Conservation (phyloP, 352 stramenopile genomes). For the Phytophthora pluvialis region DNA sequence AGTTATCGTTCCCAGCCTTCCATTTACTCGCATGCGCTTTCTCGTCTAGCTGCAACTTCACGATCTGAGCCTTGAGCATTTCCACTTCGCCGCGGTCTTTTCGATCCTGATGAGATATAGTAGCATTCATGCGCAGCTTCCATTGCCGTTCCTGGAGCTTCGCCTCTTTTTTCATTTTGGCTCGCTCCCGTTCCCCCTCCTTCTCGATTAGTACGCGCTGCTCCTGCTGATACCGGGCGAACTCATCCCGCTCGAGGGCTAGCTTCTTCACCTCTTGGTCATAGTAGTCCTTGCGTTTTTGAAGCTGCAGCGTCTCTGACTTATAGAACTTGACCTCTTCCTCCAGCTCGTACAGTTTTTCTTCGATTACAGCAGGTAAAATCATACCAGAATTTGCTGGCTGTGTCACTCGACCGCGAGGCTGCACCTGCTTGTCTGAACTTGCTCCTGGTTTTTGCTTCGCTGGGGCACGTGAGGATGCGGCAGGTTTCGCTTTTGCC, state of each 20-base stretch:
- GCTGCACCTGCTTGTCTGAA: slow-evolving; percentile 8
- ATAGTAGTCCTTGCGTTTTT: slow-evolving; percentile 74
- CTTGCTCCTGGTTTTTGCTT: slow-evolving; percentile 20
- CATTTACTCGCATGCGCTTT: slow-evolving; percentile 57
- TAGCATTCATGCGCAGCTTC: slow-evolving; percentile 71
- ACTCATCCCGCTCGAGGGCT: slow-evolving; percentile 54
- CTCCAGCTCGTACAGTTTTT: slow-evolving; percentile 82
- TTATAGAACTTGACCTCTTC: slow-evolving; percentile 91
- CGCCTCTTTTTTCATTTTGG: slow-evolving; percentile 80
- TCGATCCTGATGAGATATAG: slow-evolving; percentile 55
- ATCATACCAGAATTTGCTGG: slow-evolving; percentile 28
- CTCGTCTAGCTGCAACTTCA: slow-evolving; percentile 83
- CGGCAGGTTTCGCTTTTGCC: slow-evolving; percentile 13
- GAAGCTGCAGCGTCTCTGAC: slow-evolving; percentile 76
- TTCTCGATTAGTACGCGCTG: slow-evolving; percentile 64
- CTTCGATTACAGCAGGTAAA: slow-evolving; percentile 75
- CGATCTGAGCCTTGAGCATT: slow-evolving; percentile 81
- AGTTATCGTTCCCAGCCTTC: slow-evolving; percentile 70
- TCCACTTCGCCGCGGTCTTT: slow-evolving; percentile 79
- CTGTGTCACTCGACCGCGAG: slow-evolving; percentile 12
- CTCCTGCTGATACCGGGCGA: slow-evolving; percentile 56
- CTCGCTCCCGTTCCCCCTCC: slow-evolving; percentile 70
- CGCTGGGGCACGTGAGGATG: background rate
- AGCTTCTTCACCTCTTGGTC: slow-evolving; percentile 70
- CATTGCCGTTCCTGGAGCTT: slow-evolving; percentile 73